phyloP scores from a whole-genome alignment of 345 rosid genomes.

The Camelina hispida region DNA sequence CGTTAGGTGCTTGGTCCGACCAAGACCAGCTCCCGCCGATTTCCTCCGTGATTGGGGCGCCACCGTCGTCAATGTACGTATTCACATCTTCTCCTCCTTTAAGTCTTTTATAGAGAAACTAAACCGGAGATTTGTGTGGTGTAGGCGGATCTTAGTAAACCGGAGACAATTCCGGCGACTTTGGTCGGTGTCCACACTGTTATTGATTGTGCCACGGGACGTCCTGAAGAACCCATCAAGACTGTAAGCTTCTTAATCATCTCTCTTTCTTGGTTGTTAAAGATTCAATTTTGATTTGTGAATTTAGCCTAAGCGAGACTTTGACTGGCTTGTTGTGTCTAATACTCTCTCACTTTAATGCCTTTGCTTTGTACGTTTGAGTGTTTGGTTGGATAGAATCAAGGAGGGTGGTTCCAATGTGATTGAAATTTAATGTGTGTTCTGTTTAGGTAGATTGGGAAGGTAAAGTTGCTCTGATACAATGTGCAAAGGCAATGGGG shows the following conservation, averaged over 20 bases:
- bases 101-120: not conserved
- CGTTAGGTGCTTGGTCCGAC: constrained; percentile 89
- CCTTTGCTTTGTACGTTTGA: too few relatives aligned
- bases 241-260: constrained; percentile 50
- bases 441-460: constrained; percentile 99
- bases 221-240: constrained; percentile 97
- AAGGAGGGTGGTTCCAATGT: not conserved
- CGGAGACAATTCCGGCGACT: constrained; percentile 91
- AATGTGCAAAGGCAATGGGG: constrained; percentile 98
- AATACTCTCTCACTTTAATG: too few relatives aligned
- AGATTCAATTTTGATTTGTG: not conserved
- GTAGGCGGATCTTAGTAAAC: constrained; percentile 96
- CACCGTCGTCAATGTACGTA: constrained; percentile 80
- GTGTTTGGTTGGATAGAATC: too few relatives aligned
- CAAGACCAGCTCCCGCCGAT: constrained; percentile 93
- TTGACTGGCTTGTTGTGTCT: constrained; percentile 5
- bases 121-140: constrained; percentile 25
- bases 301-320: not conserved
- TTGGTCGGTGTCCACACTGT: constrained; percentile 91
- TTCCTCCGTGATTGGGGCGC: constrained; percentile 99
- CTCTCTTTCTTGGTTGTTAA: not conserved
- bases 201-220: constrained; percentile 98
- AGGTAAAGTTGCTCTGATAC: constrained; percentile 97
- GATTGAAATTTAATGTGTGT: constrained; percentile 37
- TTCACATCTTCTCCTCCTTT: not conserved